Base-by-base conservation (phyloP, 306 rosid species). In the Cucurbita maxima region DNA sequence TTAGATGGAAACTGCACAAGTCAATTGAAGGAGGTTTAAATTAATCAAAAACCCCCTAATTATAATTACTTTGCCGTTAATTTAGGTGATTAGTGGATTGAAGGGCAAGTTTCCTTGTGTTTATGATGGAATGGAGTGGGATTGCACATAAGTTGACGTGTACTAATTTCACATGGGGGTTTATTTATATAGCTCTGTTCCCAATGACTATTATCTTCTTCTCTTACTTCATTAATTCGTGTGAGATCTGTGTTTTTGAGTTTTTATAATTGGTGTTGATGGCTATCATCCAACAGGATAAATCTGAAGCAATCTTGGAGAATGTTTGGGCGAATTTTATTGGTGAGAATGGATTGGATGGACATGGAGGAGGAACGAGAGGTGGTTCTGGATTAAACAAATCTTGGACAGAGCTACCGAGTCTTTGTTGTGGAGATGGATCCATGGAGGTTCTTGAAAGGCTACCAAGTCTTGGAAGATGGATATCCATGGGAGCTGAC, bases 401-500 rank as follows among this genome's bases (percentile, higher is more conserved):
- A 30, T 20, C 85, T 5, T 90, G 97, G 97, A 87, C 81, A 63
- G 96, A 84, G 58, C 34, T 93, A 18, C 92, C 90, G 38, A 55
- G 36, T 72, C 93, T 90, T 53, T 78, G 74, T 71, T 80, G 84
- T 47, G 81, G 85, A 84, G 81, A 82, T 55, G 91, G 88, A 0
- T 85, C 96, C 0, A 52, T 72, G 84, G 87, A 85, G 74, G 76
- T 82, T 74, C 88, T 92, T 36, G 78, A 82, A 55, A 85, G 96
- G 73, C 83, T 92, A 64, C 98, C 98, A 14, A 92, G 96, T 76
- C 82, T 92, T 56, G 96, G 98, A 50, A 86, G 97, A 82, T 90
- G 97, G 96, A 80, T 86, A 48, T 93, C 98, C 50, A 93, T 93
- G 94, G 98, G 98, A 76, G 85, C 89, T 18, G 97, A 93, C 16